These are phyloP conservation scores for Hyphodiscus hymeniophilus DNA, from an alignment of 495 filamentous ascomycete genomes.

Conservation along the genomic window DNA sequence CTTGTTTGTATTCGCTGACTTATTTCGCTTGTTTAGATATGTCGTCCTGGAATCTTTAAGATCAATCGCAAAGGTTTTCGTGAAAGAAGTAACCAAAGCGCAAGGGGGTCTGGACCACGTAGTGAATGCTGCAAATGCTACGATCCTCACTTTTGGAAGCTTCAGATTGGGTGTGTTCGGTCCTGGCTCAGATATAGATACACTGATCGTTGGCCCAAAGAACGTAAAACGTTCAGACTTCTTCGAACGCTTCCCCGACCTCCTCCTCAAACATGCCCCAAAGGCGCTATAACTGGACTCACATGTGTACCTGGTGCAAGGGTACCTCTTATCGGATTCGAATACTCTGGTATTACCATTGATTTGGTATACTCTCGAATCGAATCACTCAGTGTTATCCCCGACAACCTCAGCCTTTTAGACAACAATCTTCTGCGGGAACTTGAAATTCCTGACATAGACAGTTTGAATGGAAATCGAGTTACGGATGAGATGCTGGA, in stretches of 20 bases:
- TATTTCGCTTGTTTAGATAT: conserved; percentile 11
- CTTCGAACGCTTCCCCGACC: conserved; percentile 74
- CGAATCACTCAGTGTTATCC: conserved; percentile 57
- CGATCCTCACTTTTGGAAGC: conserved; percentile 92
- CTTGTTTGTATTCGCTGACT: conserved; percentile 9
- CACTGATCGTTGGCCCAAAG: conserved; percentile 80
- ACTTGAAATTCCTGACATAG: conserved; percentile 74
- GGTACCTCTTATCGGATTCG: conserved; percentile 93
- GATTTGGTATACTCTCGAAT: conserved; percentile 90
- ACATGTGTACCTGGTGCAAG: conserved; percentile 82
- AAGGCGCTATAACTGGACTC: conserved; percentile 74
- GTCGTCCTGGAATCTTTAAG: conserved; percentile 63
- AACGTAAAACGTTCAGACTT: conserved; percentile 84
- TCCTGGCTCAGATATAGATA: conserved; percentile 96
- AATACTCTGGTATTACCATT: conserved; percentile 82
- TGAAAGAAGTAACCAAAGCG: conserved; percentile 60
- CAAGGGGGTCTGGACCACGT: conserved; percentile 64
- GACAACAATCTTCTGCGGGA: conserved; percentile 81
- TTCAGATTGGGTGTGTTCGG: conserved; percentile 91
- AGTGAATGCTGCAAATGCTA: conserved; percentile 73
- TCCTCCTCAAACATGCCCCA: conserved; percentile 64
- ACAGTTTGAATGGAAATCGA: conserved; percentile 85
- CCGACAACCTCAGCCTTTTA: conserved; percentile 61
- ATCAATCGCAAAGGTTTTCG: conserved; percentile 72
- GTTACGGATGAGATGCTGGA: conserved; percentile 87